phyloP scores from a whole-genome alignment of 345 rosid genomes.

The Syzygium grande region DNA sequence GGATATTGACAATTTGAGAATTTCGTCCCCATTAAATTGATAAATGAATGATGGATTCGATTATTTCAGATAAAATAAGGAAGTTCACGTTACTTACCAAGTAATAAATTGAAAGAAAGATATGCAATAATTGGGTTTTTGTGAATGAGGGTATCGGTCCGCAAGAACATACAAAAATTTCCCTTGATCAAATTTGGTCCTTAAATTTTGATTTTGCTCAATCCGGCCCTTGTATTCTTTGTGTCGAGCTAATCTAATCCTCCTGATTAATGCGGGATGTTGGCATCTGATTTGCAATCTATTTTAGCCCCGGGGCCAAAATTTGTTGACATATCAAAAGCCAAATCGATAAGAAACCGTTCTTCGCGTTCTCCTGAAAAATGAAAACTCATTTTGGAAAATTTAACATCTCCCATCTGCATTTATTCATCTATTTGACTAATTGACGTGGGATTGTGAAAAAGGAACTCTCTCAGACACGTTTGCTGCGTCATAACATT shows the following conservation, averaged over 20 bases:
- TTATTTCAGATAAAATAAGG: neutral
- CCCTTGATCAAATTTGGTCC: neutral
- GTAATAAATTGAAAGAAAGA: neutral
- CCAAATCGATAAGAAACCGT: neutral
- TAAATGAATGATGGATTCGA: neutral
- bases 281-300: neutral
- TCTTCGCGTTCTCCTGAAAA: neutral
- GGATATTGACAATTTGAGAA: neutral
- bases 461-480: neutral
- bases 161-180: accelerated
- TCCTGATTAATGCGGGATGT: neutral
- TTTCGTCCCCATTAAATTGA: neutral
- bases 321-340: neutral
- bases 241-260: accelerated
- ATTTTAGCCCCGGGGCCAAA: neutral
- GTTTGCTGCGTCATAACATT: neutral
- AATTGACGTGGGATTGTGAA: neutral
- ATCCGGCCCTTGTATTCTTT: accelerated
- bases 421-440: too few species aligned
- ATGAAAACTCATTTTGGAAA: neutral
- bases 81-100: neutral
- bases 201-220: neutral
- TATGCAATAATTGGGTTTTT: neutral
- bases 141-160: neutral
- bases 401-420: neutral